Percentiles rank a stretch among this genome's conserved stretches.
phyloP scores from a whole-genome alignment of 768 basidiomycete species.

The Favolaschia claudopus region DNA sequence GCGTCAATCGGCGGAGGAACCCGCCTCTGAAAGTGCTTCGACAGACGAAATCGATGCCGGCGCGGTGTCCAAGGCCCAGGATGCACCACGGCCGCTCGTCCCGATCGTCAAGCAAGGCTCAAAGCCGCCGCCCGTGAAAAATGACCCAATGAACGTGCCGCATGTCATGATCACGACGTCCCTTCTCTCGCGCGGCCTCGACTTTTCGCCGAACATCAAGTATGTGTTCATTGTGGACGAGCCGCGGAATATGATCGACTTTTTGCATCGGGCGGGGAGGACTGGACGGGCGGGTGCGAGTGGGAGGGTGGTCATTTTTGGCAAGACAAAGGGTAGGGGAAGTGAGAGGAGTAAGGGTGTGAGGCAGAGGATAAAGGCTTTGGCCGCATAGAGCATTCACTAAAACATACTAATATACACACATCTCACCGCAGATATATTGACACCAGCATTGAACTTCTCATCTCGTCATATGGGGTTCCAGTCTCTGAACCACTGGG shows the following conservation, averaged over 20 bases:
- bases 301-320: constrained; percentile 81
- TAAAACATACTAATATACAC: background rate
- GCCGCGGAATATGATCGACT: constrained; percentile 90
- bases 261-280: constrained; percentile 90
- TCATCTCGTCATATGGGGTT: no score
- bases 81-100: background rate
- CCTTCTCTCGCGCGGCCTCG: constrained; percentile 87
- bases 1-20: constrained; percentile 1
- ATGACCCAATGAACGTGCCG: constrained; percentile 49
- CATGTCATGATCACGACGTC: constrained; percentile 90
- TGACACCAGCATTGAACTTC: no score
- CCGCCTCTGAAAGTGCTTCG: background rate
- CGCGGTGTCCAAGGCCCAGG: no score
- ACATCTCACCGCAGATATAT: no score
- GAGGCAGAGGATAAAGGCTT: constrained; percentile 55
- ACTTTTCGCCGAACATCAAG: constrained; percentile 79
- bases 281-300: constrained; percentile 75
- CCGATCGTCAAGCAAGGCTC: constrained; percentile 6
- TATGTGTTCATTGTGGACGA: constrained; percentile 90
- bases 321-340: constrained; percentile 72
- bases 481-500: no score
- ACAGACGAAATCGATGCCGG: no score
- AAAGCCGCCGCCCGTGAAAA: constrained; percentile 9
- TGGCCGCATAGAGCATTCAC: constrained; percentile 27
- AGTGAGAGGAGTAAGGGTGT: constrained; percentile 60